Conservation (phyloP, 208 protist genomes). For the Crithidia thermophila region DNA sequence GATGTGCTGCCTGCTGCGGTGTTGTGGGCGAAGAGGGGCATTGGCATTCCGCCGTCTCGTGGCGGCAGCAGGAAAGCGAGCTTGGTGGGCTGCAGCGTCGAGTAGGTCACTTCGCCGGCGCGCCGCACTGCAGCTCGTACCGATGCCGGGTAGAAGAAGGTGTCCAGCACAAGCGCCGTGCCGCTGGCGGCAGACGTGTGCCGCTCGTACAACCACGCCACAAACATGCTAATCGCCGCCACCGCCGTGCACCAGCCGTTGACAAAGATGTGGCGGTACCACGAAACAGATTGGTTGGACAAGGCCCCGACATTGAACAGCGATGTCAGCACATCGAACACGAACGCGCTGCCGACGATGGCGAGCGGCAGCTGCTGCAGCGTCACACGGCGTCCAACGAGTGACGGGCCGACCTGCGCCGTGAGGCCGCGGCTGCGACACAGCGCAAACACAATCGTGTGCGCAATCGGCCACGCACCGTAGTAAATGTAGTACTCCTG, state of each 20-base stretch:
- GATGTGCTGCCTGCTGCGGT: neutral
- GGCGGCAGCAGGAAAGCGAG: constrained; percentile 19
- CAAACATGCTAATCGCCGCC: constrained; percentile 17
- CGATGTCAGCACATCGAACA: neutral
- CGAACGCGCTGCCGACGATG: constrained; percentile 8
- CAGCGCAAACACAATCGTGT: constrained; percentile 31
- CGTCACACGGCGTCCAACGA: neutral
- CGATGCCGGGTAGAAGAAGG: constrained; percentile 31
- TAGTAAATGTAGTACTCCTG: constrained; percentile 18
- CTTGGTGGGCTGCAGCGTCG: neutral
- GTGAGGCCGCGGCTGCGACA: constrained; percentile 20
- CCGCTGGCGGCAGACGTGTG: constrained; percentile 11
- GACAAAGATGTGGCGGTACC: too few species aligned
- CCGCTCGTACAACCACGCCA: constrained; percentile 35
- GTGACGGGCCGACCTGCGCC: neutral
- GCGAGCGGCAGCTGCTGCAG: constrained; percentile 25
- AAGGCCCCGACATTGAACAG: too few species aligned
- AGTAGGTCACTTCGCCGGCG: neutral
- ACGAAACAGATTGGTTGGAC: too few species aligned
- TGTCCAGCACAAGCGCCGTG: constrained; percentile 17
- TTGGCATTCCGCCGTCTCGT: constrained; percentile 3
- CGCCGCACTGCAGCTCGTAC: constrained; percentile 16
- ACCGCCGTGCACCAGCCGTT: constrained; percentile 7
- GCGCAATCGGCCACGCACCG: constrained; percentile 42
- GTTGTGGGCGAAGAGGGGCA: constrained; percentile 20